Evolutionary conservation across 257 asterid genomes (phyloP), one percentile per base, ranked within the genome.

Genomic region (Leptodermis oblonga): DNA sequence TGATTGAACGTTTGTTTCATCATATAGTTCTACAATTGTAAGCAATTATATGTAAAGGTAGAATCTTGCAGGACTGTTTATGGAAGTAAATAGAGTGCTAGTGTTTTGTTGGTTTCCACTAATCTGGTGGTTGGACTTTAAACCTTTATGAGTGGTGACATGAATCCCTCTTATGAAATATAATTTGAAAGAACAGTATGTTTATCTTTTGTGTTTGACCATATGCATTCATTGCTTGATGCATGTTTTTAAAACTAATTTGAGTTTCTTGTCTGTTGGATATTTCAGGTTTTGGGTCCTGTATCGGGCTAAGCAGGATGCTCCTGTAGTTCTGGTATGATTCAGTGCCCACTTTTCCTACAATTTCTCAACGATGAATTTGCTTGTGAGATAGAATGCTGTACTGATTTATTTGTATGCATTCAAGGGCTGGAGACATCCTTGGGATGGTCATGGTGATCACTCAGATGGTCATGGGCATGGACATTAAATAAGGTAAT

Each of bases 401-500:
- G 20, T n/a, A 36, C 14, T 62, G 26, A 9, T 37, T 37, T 36
- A 12, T 62, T 51, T n/a, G 4, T 62, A 0, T 37, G 31, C 7
- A 3, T 37, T 36, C 33, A 62, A 62, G 67, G 67, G 67, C n/a
- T 62, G 67, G 67, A 62, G 67, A 49, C 67, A 62, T 22, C 67
- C 67, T 62, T 62, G 67, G 67, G 67, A 62, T 0, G 66, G 66
- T 34, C 66, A 34, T 3, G 67, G 67, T 62, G 67, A 62, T 25
- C 67, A 62, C 67, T 62, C 67, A 10, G 33, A 37, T 18, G 4
- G 48, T 61, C 67, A 61, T 34, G 66, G 66, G 8, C 66, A 61
- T 62, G 67, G 41, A 31, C 96, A 89, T 74, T 86, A 90, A 85
- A 86, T 82, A 78, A 66, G 23, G 36, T 76, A 55, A 31, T 25